Evolutionary conservation across 1,284 basidiomycete genomes (phyloP).

Genomic region (Erythrobasidium hasegawianum): DNA sequence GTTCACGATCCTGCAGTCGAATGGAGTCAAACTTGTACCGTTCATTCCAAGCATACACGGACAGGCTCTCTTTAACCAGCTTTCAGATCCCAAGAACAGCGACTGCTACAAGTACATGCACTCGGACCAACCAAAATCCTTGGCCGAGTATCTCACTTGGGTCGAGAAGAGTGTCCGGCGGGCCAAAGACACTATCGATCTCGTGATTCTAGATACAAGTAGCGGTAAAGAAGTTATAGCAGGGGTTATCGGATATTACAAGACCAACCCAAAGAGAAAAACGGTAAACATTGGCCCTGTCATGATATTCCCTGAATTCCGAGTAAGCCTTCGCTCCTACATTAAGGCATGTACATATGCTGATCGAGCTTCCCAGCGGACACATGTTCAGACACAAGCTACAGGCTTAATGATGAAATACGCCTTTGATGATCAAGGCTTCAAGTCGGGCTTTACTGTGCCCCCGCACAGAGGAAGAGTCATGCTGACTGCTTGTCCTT

Average conservation of each 20-base stretch:
- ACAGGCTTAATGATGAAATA: constrained; percentile 60
- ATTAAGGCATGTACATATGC: too few species aligned
- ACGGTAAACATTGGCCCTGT: constrained; percentile 36
- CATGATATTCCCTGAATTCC: constrained; percentile 50
- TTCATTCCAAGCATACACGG: constrained; percentile 13
- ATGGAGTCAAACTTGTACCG: constrained; percentile 22
- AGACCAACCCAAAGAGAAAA: neutral
- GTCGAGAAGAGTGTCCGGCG: constrained; percentile 10
- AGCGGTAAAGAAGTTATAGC: constrained; percentile 5
- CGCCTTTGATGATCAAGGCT: constrained; percentile 53
- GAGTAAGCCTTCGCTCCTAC: constrained; percentile 10
- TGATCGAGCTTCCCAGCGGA: too few species aligned
- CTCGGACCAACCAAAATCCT: constrained; percentile 9
- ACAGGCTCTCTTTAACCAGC: constrained; percentile 2
- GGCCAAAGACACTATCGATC: neutral
- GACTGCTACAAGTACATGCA: constrained; percentile 8
- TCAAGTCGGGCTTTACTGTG: neutral
- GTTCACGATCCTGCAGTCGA: constrained; percentile 2
- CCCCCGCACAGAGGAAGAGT: too few species aligned
- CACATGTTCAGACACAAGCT: constrained; percentile 61
- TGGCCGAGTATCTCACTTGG: constrained; percentile 20
- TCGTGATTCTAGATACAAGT: constrained; percentile 12
- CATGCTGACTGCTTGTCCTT: too few species aligned
- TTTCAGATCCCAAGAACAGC: neutral
- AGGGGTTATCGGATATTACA: constrained; percentile 10